These are phyloP conservation scores for Stachybotrys elegans DNA, from an alignment of 2,329 filamentous ascomycete species.

Conservation along the genomic window DNA sequence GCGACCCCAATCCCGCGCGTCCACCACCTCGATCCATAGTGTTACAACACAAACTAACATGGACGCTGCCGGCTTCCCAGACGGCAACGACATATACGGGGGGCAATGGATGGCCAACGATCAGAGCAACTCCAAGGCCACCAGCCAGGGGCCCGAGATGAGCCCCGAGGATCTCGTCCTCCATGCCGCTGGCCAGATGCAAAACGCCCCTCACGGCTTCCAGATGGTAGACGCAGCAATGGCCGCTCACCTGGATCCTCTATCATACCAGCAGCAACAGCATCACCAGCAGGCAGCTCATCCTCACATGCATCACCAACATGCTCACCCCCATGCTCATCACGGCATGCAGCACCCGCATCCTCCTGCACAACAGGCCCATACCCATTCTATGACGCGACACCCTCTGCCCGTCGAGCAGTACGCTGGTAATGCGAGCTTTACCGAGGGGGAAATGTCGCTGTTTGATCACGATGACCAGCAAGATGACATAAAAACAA, in stretches of 20 bases:
- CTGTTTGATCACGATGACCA: conserved; percentile 56
- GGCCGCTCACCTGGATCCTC: conserved; percentile 36
- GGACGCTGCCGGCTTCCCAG: conserved; percentile 40
- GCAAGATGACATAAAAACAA: conserved; percentile 51
- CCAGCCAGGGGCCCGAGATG: conserved; percentile 40
- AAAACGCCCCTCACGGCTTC: conserved; percentile 45
- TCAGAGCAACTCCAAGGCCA: conserved; percentile 37
- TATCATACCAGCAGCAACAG: conserved; percentile 34
- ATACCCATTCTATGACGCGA: conserved; percentile 23
- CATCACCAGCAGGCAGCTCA: conserved; percentile 17
- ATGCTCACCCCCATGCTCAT: conserved; percentile 7
- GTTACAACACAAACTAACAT: conserved; percentile 45
- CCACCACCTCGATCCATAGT: conserved; percentile 53
- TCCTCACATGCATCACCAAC: conserved; percentile 27
- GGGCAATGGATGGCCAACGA: conserved; percentile 46
- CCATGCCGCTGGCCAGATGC: conserved; percentile 51
- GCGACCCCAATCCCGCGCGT: conserved; percentile 49
- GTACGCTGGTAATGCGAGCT: conserved; percentile 47
- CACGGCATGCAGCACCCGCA: background rate
- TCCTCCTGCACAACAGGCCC: background rate
- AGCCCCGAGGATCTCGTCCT: conserved; percentile 56
- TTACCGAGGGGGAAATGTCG: conserved; percentile 53
- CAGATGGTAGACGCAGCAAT: conserved; percentile 40
- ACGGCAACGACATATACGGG: conserved; percentile 38
- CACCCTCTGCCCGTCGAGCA: conserved; percentile 52